Evolutionary conservation across 2,329 filamentous ascomycete genomes (phyloP).

Genomic region (Cryphonectria radicalis): DNA sequence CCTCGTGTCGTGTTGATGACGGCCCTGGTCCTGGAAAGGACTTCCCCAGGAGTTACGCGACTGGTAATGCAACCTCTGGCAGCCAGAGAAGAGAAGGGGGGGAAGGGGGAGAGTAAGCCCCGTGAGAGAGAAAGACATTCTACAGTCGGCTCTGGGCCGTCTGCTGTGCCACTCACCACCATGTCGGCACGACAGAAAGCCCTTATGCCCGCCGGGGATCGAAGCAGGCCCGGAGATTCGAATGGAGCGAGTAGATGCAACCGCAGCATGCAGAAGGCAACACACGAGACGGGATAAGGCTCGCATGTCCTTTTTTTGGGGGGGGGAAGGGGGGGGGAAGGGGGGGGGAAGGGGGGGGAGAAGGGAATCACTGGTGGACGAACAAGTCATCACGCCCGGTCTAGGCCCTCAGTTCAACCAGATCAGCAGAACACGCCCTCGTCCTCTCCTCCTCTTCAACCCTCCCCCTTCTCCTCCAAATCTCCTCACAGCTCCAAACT

Average conservation of each 20-base stretch:
- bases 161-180: conserved; percentile 5
- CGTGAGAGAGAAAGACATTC: neutral
- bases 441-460: neutral
- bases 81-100: neutral
- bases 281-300: neutral
- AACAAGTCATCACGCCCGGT: neutral
- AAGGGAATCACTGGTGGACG: neutral
- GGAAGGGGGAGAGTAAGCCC: neutral
- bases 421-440: neutral
- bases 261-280: neutral
- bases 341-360: neutral
- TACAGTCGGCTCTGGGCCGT: neutral
- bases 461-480: neutral
- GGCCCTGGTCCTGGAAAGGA: neutral
- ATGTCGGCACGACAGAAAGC: neutral
- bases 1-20: neutral
- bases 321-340: too few relatives aligned
- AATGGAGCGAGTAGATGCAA: neutral
- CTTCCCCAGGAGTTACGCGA: neutral
- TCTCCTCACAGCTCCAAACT: conserved; percentile 4
- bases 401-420: neutral
- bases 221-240: neutral
- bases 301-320: neutral
- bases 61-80: neutral
- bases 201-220: conserved; percentile 7